Evolutionary conservation across 1,284 basidiomycete genomes (phyloP), one percentile per base, ranked within the genome.

Genomic region (Stereum hirsutum): DNA sequence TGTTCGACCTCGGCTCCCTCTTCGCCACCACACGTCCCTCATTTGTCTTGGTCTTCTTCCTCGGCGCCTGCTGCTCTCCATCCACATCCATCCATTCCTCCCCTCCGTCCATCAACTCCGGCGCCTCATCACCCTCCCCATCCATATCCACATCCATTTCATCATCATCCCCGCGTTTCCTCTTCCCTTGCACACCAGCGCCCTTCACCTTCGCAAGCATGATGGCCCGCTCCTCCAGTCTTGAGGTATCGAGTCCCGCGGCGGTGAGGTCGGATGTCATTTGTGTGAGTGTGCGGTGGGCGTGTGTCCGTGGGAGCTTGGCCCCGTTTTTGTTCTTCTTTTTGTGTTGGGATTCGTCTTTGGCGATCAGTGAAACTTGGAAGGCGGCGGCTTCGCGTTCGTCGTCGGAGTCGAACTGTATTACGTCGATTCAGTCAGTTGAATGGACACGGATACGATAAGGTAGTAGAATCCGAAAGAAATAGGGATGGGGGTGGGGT

Each of bases 321-420:
- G 90, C 72, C 54, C 82, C 78, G 70, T 93, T 90, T 74, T 90
- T 92, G 58, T 85, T 77, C 42, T 81, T 80, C 65, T 94, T 93
- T 66, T 95, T 95, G 54, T 73, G 75, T 58, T 93, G 89, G 6
- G 90, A 87, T 38, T 71, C 67, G 48, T 87, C 72, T 64, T 91
- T 92, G 65, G 90, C 77, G 27, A 72, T 69, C 46, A 88, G 78
- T 30, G 78, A 70, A 30, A 70, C 64, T 54, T 84, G 75, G 36
- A 81, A 78, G 42, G 76, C 74, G 15, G 73, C 75, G 2, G 81
- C 83, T 57, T 89, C 86, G 19, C 84, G 81, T 61, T 96, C 92
- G 61, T 95, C 93, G 46, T 96, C 94, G 11, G 91, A 94, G 63
- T 93, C 87, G 56, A 87, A 75, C 86, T 92, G 41, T 2, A 38